Conservation (phyloP, 805 yeast species). For the Metschnikowia rubicola region DNA sequence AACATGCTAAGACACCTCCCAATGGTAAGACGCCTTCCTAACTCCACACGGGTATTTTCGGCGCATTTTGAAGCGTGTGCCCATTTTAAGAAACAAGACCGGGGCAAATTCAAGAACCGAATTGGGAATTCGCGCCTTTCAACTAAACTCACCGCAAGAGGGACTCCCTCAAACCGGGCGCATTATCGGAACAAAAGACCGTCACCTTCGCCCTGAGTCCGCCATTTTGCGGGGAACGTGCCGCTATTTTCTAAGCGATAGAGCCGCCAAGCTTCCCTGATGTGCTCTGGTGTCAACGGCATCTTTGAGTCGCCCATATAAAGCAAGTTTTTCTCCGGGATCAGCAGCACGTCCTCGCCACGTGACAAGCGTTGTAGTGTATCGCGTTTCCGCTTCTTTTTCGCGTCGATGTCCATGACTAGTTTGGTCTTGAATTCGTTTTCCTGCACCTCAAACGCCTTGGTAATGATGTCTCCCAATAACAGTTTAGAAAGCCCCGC, state of each 20-base stretch:
- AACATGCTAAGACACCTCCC: too few relatives aligned
- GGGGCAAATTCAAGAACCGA: too few relatives aligned
- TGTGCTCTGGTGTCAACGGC: constrained; percentile 79
- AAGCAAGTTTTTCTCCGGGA: constrained; percentile 24
- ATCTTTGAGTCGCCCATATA: constrained; percentile 42
- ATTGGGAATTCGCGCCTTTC: neutral
- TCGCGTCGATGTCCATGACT: constrained; percentile 32
- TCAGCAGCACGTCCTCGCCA: constrained; percentile 25
- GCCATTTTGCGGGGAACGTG: constrained; percentile 62
- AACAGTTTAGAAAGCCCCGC: constrained; percentile 87
- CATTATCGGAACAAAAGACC: constrained; percentile 58
- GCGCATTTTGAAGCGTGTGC: too few relatives aligned
- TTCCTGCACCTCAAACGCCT: constrained; percentile 69
- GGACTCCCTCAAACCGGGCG: neutral
- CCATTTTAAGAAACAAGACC: too few relatives aligned
- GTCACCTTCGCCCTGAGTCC: constrained; percentile 64
- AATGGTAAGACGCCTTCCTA: too few relatives aligned
- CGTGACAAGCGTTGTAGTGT: constrained; percentile 37
- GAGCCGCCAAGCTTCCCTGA: constrained; percentile 84
- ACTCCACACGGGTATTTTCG: too few relatives aligned
- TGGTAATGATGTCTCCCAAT: constrained; percentile 85
- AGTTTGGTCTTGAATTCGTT: constrained; percentile 46
- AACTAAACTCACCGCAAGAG: too few relatives aligned
- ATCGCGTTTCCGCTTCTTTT: constrained; percentile 33
- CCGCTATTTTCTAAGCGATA: constrained; percentile 65